Evolutionary conservation across 176 grass and related monocot species (phyloP).

Genomic region (Musa schizocarpa): DNA sequence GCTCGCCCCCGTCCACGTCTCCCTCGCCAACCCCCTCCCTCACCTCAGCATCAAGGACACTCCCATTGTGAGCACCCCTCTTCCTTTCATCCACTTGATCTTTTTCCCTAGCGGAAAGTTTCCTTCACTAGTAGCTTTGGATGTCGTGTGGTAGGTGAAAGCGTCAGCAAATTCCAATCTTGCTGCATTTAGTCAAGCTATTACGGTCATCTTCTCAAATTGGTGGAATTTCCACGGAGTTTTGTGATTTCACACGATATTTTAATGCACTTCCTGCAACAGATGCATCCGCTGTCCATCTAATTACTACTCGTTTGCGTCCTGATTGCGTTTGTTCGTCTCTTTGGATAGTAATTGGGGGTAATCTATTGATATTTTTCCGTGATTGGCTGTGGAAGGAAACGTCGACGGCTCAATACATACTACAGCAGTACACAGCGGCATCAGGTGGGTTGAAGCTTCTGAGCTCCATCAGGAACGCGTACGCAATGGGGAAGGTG

Average conservation of each 20-base stretch:
- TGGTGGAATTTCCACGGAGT: background rate
- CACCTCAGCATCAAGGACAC: background rate
- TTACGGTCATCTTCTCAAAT: background rate
- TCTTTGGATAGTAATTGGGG: background rate
- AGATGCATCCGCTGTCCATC: background rate
- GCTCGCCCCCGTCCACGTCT: background rate
- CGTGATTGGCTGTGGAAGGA: background rate
- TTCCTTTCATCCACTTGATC: background rate
- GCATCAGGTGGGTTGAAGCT: background rate
- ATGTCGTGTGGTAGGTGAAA: background rate
- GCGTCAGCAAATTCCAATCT: background rate
- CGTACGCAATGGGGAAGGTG: background rate
- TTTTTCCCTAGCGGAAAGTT: background rate
- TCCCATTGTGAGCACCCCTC: background rate
- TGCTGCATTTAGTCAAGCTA: background rate
- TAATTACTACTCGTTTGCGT: background rate
- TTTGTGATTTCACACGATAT: background rate
- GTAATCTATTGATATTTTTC: background rate
- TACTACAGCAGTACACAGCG: background rate
- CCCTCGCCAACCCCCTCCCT: background rate
- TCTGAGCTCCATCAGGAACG: conserved; percentile 3
- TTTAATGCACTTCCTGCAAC: background rate
- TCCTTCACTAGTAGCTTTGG: background rate
- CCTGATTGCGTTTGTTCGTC: background rate
- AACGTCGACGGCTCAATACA: conserved; percentile 2